Conservation (phyloP, 2,329 filamentous ascomycete genomes). For the Chalaropsis ovoidea region DNA sequence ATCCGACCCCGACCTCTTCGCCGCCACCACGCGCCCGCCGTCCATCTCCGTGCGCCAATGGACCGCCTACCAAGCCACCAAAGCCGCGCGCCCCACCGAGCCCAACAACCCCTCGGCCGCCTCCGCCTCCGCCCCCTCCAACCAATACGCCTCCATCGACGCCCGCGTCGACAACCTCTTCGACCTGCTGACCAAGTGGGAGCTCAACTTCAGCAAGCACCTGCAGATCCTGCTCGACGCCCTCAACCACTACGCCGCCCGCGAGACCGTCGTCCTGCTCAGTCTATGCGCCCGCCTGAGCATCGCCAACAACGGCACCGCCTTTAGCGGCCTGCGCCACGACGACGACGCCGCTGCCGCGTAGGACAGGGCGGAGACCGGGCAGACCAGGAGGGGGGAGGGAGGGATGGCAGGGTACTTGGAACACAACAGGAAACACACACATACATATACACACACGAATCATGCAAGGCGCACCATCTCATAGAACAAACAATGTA, state of each 20-base stretch:
- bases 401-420: too few species aligned
- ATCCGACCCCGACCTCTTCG: slow-evolving; percentile 63
- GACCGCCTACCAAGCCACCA: slow-evolving; percentile 45
- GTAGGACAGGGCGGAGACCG: neutral
- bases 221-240: slow-evolving; percentile 89
- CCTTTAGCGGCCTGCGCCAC: slow-evolving; percentile 49
- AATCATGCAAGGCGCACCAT: too few species aligned
- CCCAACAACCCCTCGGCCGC: slow-evolving; percentile 32
- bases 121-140: slow-evolving; percentile 32
- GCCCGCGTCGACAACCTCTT: slow-evolving; percentile 63
- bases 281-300: slow-evolving; percentile 76
- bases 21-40: slow-evolving; percentile 44
- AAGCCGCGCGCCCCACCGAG: slow-evolving; percentile 35
- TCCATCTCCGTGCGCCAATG: slow-evolving; percentile 54
- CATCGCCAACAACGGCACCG: slow-evolving; percentile 67
- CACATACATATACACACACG: too few species aligned
- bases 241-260: slow-evolving; percentile 92
- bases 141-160: slow-evolving; percentile 34
- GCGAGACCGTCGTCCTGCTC: slow-evolving; percentile 87
- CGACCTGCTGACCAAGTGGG: slow-evolving; percentile 82
- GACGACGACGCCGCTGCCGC: slow-evolving; percentile 38
- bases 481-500: too few species aligned
- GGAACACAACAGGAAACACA: too few species aligned
- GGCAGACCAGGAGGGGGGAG: too few species aligned
- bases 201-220: slow-evolving; percentile 84